Evolutionary conservation across 176 grass and related monocot species (phyloP), one percentile per base, ranked within the genome.

Genomic region (Avena atlantica): DNA sequence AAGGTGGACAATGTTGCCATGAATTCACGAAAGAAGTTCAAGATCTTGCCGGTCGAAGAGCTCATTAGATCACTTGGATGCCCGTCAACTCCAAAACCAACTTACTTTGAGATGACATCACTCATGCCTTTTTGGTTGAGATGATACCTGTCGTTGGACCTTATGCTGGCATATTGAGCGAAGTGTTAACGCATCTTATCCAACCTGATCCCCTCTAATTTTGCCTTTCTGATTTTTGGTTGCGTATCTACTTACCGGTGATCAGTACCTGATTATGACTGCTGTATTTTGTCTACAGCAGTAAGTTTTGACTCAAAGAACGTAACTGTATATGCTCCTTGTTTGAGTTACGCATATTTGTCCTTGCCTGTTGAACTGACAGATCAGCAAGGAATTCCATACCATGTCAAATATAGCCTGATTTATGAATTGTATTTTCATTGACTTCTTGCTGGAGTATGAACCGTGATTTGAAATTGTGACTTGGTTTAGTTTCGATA

Each of bases 1-100:
- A 89, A 83, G 63, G 93, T 98, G 27, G 89, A 93, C 68, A 98
- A 98, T 74, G 81, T 98, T 65, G 93, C 93, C 27, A 75, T 60
- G 76, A 95, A 98, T 74, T 84, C 87, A 51, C 85, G 76, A 47
- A 92, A 45, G 12, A 98, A 89, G 58, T 95, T 93, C 50, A 87
- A 47, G 83, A 75, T 98, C 55, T 86, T 95, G 78, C 80, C 70
- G 0, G 55, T 98, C 6, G 84, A 84, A 57, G 95, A 98, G 84
- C 82, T 98, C 25, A 90, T 93, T 44, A 86, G 84, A 78, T 87
- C 90, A 24, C 88, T 98, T 67, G 86, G 93, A 62, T 93, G 91
- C 44, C 83, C 93, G 27, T 92, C 91, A 25, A 97, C 91, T 61
- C 93, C 95, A 0, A 98, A 84, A 67, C 93, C 95, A 78, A 98